These are phyloP conservation scores for Coniophora puteana DNA, from an alignment of 1,284 basidiomycete genomes.

Conservation along the genomic window DNA sequence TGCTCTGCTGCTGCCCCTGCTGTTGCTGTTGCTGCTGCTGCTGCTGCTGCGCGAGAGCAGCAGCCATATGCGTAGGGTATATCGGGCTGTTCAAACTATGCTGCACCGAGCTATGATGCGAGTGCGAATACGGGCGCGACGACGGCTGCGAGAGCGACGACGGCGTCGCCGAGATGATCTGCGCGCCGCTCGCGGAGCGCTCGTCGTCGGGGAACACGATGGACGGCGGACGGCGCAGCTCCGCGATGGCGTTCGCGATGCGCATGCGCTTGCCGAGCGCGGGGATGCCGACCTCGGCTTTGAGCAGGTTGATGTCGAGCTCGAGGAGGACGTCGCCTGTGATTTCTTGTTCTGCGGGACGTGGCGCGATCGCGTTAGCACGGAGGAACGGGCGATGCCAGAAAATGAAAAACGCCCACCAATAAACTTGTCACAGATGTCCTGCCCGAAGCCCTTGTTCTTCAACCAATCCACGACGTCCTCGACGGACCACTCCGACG, in stretches of 20 bases:
- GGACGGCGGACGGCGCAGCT: constrained; percentile 74
- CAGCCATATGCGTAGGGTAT: constrained; percentile 21
- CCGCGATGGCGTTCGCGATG: constrained; percentile 92
- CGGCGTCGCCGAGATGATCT: no score
- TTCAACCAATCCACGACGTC: constrained; percentile 91
- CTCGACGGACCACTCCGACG: constrained; percentile 83
- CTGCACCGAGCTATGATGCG: constrained; percentile 34
- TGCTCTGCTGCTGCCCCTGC: constrained; percentile 27
- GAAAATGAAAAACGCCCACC: constrained; percentile 45
- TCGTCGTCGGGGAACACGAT: constrained; percentile 39
- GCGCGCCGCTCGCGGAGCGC: constrained; percentile 22
- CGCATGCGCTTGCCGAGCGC: constrained; percentile 95
- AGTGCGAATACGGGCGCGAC: constrained; percentile 33
- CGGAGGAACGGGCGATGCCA: neutral
- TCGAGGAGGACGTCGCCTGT: constrained; percentile 95
- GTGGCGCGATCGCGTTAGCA: neutral
- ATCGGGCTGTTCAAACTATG: constrained; percentile 32
- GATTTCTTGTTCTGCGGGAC: constrained; percentile 87
- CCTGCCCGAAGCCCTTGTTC: constrained; percentile 81
- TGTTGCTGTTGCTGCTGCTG: constrained; percentile 16
- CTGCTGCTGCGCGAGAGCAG: constrained; percentile 18
- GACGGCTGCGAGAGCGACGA: constrained; percentile 42
- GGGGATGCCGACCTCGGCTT: constrained; percentile 91
- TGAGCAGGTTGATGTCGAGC: constrained; percentile 88
- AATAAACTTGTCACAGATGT: constrained; percentile 81